Conservation (phyloP, 805 yeast genomes). For the Barnettozyma populi region DNA sequence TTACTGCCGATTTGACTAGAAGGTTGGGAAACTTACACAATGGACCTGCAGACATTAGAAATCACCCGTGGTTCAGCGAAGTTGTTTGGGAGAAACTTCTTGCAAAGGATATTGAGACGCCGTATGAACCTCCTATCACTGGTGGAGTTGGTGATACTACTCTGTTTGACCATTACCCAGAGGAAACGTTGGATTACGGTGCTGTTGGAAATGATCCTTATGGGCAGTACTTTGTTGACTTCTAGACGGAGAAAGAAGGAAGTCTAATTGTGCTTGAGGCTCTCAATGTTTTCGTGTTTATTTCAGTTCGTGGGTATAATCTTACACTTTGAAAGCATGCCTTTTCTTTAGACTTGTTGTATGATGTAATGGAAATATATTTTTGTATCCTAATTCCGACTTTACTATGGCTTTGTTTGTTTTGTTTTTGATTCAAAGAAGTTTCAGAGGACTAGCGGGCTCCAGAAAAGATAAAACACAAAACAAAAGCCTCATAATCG, state of each 20-base stretch:
- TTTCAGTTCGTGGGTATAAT: background rate
- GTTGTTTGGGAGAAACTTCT: slow-evolving; percentile 89
- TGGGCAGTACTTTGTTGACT: slow-evolving; percentile 54
- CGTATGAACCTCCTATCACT: slow-evolving; percentile 93
- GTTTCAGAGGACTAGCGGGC: background rate
- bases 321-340: background rate
- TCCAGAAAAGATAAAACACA: background rate
- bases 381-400: background rate
- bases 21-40: slow-evolving; percentile 81
- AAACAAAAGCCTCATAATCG: background rate
- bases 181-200: slow-evolving; percentile 86
- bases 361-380: too few species aligned
- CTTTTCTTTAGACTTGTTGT: background rate
- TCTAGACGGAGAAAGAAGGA: slow-evolving; percentile 27
- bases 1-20: slow-evolving; percentile 77
- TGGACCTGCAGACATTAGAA: slow-evolving; percentile 81
- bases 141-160: slow-evolving; percentile 93
- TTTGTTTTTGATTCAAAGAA: background rate
- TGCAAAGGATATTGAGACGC: slow-evolving; percentile 86
- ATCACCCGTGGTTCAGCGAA: slow-evolving; percentile 88
- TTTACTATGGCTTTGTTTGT: background rate
- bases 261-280: background rate
- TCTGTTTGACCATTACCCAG: slow-evolving; percentile 76
- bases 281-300: background rate
- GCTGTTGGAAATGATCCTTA: slow-evolving; percentile 68